Conservation (phyloP, 257 asterid genomes). For the Cynanchum wilfordii region DNA sequence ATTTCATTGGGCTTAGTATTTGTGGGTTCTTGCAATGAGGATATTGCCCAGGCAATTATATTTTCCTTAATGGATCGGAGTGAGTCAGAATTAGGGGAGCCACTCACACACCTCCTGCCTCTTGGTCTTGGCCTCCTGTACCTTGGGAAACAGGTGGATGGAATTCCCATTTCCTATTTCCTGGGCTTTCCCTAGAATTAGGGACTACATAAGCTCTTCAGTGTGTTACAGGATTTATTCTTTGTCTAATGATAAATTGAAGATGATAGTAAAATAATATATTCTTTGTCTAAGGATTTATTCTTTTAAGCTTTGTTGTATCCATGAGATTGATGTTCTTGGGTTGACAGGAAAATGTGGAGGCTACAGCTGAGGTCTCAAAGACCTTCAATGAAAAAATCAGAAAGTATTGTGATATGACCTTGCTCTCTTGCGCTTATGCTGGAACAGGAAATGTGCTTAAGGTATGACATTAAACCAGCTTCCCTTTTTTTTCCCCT, state of each 20-base stretch:
- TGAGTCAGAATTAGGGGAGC: conserved; percentile 80
- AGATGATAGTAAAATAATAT: background rate
- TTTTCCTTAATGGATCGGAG: conserved; percentile 83
- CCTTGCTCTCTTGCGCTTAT: conserved; percentile 88
- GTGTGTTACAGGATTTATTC: background rate
- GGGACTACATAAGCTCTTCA: background rate
- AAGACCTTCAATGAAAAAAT: conserved; percentile 79
- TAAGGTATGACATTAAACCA: conserved; percentile 45
- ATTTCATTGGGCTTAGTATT: conserved; percentile 78
- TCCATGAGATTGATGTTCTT: background rate
- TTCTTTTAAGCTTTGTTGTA: background rate
- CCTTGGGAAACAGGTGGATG: conserved; percentile 88
- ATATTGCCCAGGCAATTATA: conserved; percentile 84
- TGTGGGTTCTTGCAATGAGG: conserved; percentile 91
- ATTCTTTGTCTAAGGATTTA: no score
- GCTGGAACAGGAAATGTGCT: conserved; percentile 98
- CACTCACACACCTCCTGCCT: conserved; percentile 77
- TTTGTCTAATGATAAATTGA: background rate
- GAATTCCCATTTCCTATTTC: background rate
- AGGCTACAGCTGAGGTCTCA: conserved; percentile 87
- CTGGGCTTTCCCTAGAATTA: background rate
- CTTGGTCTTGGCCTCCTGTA: conserved; percentile 93
- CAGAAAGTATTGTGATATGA: conserved; percentile 80
- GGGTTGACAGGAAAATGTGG: conserved; percentile 66
- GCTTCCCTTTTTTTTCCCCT: background rate